Evolutionary conservation across 805 yeast genomes (phyloP), one percentile per base, ranked within the genome.

Genomic region (Metschnikowia picachoensis): DNA sequence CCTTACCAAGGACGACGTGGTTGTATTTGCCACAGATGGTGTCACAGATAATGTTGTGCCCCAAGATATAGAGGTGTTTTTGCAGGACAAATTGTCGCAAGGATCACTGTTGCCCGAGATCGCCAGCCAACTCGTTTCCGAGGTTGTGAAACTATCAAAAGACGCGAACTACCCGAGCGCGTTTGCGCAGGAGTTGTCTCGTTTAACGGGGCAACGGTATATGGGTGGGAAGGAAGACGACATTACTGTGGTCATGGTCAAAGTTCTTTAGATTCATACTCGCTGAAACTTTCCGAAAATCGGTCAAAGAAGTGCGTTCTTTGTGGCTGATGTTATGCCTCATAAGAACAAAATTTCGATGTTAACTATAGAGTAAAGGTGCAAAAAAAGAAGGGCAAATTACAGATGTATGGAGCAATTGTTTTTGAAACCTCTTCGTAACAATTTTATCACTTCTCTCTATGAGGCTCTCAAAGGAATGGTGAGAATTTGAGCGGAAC

Each of bases 191-290:
- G 87, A 84, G 59, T 71, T 86, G 46, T 73, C 83, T 10, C 72
- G 79, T 53, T 61, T 84, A 41, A 79, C 88, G 1, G 85, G 85
- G 3, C 85, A 82, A 58, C 70, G 74, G 36, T 86, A 87, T 60
- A 72, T 80, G 48, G 98, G 99, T 30, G 99, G 99, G 12, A 92
- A 92, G 68, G 95, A 90, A 38, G 99, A 92, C 67, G 99, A 92
- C 65, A 85, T 94, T 33, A 89, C 98, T 1, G 79, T 85, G 14
- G 85, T 91, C 1, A 74, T 87, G 58, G 82, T 89, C 37, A 77
- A 79, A 58, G 89, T 87, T 8, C 13, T 20, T 16, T 37, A 10
- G 17, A 16, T 13, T 20, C 25, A 20, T 20, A 20, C 25, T 20
- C n/a, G 12, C n/a, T 30, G n/a, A 6, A 30, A 12, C 5, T 6